Evolutionary conservation across 768 basidiomycete species (phyloP).

Genomic region (Strobilomyces confusus): DNA sequence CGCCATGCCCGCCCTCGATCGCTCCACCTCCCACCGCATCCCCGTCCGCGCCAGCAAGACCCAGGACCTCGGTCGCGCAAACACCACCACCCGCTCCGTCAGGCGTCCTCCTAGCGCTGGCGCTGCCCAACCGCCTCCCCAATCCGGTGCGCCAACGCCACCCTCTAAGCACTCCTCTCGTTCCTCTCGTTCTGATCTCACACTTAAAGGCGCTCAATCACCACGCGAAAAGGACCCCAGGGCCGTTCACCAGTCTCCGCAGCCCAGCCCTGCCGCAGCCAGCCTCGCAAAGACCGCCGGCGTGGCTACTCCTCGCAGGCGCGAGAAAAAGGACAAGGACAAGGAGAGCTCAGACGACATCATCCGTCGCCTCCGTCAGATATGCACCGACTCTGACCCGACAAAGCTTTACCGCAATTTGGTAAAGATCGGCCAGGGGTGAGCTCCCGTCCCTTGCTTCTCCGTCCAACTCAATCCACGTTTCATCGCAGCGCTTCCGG

Average conservation of each 20-base stretch:
- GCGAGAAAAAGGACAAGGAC: conserved; percentile 83
- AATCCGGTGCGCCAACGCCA: conserved; percentile 31
- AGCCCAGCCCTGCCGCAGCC: conserved; percentile 58
- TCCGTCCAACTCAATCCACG: neutral
- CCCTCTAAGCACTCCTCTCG: conserved; percentile 51
- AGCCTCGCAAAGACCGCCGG: conserved; percentile 64
- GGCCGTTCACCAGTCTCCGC: conserved; percentile 36
- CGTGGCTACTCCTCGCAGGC: conserved; percentile 77
- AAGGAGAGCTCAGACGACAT: conserved; percentile 84
- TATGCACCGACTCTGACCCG: conserved; percentile 97
- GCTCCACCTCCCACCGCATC: conserved; percentile 81
- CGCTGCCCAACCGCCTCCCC: conserved; percentile 24
- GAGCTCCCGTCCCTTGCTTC: conserved; percentile 25
- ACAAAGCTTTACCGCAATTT: conserved; percentile 89
- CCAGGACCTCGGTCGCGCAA: conserved; percentile 53
- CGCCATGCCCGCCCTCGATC: conserved; percentile 70
- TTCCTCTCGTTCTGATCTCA: conserved; percentile 56
- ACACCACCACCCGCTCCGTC: conserved; percentile 67
- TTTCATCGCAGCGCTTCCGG: conserved; percentile 73
- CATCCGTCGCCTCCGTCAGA: conserved; percentile 83
- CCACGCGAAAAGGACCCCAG: conserved; percentile 38
- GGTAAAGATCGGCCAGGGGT: conserved; percentile 99
- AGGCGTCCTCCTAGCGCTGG: conserved; percentile 48
- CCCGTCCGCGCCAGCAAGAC: conserved; percentile 49
- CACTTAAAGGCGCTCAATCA: conserved; percentile 39